Evolutionary conservation across 257 asterid genomes (phyloP), one percentile per base, ranked within the genome.

Genomic region (Capsicum pubescens): DNA sequence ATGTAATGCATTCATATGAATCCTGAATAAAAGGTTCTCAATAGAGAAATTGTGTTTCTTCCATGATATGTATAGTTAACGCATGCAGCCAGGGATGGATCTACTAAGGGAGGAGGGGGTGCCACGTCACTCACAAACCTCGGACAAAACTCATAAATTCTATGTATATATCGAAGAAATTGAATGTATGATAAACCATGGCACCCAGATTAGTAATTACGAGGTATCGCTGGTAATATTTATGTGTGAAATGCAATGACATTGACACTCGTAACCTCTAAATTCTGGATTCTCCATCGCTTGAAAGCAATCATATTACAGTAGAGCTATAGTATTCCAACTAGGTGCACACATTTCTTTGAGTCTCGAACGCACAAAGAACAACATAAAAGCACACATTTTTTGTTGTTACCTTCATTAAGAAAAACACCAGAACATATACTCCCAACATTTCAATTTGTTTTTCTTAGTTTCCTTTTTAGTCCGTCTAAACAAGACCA

Each of bases 11-110:
- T 16, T 35, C 80, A 74, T 50, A 12, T 74, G 80, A 74, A 50
- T 72, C 80, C 11, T 74, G 80, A 50, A 50, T 74, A 6, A 50
- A 21, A 74, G 44, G 60, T 74, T 74, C 80, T 50, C 44, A 74
- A 74, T 19, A 48, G 56, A 72, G n/a, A 72, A 72, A 46, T 35
- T 11, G n/a, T 72, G 48, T 48, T 19, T 48, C 5, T 50, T 7
- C 50, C 58, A n/a, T 71, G 35, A 50, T 66, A 66, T 17, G 32
- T 66, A 66, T 32, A 12, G 44, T 11, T 12, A 32, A 32, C 42
- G 1, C 5, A 42, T 21, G 70, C 70, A 64, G 70, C 42, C 44
- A 5, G 69, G 69, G 69, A 14, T 1, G 69, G 42, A 60, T 61
- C 68, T 1, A 19, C 68, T 7, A n/a, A 64, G 3, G 70, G 70